Evolutionary conservation across 2,329 filamentous ascomycete species (phyloP).

Genomic region (Exserohilum turcica): DNA sequence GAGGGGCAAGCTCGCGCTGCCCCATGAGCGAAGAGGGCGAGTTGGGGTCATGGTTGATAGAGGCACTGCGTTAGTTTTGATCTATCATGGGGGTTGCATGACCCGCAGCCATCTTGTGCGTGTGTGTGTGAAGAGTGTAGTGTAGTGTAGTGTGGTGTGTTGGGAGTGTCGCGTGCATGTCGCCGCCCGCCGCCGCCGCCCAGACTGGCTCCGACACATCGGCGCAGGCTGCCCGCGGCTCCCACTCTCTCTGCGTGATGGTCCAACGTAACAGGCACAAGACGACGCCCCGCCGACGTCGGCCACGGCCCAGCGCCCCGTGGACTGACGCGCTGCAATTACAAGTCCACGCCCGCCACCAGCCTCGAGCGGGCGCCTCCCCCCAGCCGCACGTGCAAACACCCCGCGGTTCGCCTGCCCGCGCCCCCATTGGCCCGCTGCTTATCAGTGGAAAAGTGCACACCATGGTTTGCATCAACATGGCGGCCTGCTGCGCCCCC

Average conservation of each 20-base stretch:
- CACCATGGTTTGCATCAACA: conserved; percentile 42
- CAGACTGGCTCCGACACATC: too few relatives aligned
- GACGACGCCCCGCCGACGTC: conserved; percentile 23
- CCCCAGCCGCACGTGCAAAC: conserved; percentile 29
- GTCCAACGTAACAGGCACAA: conserved; percentile 28
- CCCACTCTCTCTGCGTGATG: conserved; percentile 8
- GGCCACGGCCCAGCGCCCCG: conserved; percentile 10
- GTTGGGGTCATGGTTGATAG: background rate
- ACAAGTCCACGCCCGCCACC: conserved; percentile 19
- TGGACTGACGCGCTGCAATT: conserved; percentile 37
- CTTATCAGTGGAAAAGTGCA: conserved; percentile 43
- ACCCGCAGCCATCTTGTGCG: background rate
- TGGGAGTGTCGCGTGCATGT: too few relatives aligned
- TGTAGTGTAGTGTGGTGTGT: too few relatives aligned
- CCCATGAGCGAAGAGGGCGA: background rate
- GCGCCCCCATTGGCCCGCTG: conserved; percentile 32
- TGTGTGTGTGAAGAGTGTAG: too few relatives aligned
- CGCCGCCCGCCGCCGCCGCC: too few relatives aligned
- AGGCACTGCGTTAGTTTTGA: background rate
- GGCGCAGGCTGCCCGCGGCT: conserved; percentile 11
- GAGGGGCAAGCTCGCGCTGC: background rate
- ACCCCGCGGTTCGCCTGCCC: conserved; percentile 23
- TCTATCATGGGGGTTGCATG: background rate
- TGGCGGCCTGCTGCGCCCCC: conserved; percentile 19
- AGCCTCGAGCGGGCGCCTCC: conserved; percentile 25